Evolutionary conservation across 371 early-diverging fungal genomes (phyloP), one percentile per base, ranked within the genome.

Genomic region (Haplosporangium sp.): DNA sequence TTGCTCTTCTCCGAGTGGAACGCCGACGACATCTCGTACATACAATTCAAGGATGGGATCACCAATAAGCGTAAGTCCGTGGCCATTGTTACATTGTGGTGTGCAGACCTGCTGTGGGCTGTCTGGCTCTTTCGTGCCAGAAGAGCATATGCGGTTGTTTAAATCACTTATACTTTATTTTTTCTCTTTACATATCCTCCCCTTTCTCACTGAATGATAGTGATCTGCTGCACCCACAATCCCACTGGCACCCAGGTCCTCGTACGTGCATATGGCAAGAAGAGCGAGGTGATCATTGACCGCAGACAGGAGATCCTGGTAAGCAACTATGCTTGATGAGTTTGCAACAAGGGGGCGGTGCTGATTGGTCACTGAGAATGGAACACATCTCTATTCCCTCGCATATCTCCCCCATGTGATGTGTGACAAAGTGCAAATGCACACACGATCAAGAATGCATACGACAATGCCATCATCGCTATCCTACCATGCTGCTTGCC

Each of bases 11-110:
- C 94, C 11, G 80, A 86, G 40, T 96, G 95, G 96, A 75, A 87
- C 42, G 73, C 66, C 20, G 57, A 84, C 43, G 88, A 94, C 50
- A 82, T 94, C 36, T 79, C 80, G 7, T 84, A 92, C 60, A 74
- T 85, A 20, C 94, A 95, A 79, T 94, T 91, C 86, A 95, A 93
- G 77, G 94, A 95, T 64, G 97, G 97, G 41, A 97, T 97, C 72
- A 97, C 97, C 60, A 97, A 97, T 76, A 93, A 93, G 80, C 76
- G 92, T 92, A 89, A 85, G 88, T 82, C 20, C 55, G 36, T 2
- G 20, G 40, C n/a, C 18, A 36, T 23, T 40, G 6, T 18, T 36
- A 9, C 40, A 12, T 16, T 40, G 14, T 36, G 21, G 36, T 50
- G 1, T 16, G 18, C 4, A 18, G 10, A 14, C 50, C 6, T 0